Evolutionary conservation across 2,329 filamentous ascomycete genomes (phyloP).

Genomic region (Fusarium sp.): DNA sequence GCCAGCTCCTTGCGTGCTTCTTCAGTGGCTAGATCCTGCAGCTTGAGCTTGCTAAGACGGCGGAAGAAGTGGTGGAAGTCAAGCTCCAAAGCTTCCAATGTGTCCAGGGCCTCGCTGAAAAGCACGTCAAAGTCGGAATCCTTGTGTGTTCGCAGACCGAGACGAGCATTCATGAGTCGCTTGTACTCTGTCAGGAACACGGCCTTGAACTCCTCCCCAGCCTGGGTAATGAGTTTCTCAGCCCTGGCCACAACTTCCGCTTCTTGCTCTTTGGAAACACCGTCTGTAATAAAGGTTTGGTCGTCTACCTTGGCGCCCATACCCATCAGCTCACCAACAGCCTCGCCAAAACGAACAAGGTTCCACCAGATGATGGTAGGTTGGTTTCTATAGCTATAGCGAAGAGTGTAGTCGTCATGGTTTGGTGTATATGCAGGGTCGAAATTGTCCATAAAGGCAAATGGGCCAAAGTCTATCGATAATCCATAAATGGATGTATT

Average conservation of each 20-base stretch:
- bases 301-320: conserved; percentile 78
- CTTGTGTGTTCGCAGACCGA: conserved; percentile 78
- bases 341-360: conserved; percentile 88
- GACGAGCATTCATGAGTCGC: conserved; percentile 79
- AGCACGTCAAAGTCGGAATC: conserved; percentile 81
- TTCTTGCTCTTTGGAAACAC: conserved; percentile 72
- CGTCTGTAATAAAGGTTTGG: conserved; percentile 74
- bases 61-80: conserved; percentile 98
- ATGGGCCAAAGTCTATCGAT: conserved; percentile 94
- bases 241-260: conserved; percentile 80
- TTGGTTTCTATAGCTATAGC: conserved; percentile 94
- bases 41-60: conserved; percentile 71
- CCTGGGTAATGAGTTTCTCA: conserved; percentile 82
- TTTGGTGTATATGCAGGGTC: conserved; percentile 96
- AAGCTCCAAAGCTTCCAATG: conserved; percentile 81
- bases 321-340: conserved; percentile 87
- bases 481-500: conserved; percentile 93
- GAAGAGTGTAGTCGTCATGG: conserved; percentile 87
- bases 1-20: conserved; percentile 72
- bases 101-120: conserved; percentile 85
- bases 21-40: conserved; percentile 72
- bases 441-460: conserved; percentile 97
- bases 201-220: conserved; percentile 87
- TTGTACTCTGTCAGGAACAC: conserved; percentile 93
- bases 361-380: conserved; percentile 99